Evolutionary conservation across 116 monocot genomes (phyloP).

Genomic region (Thalassia testudinum): DNA sequence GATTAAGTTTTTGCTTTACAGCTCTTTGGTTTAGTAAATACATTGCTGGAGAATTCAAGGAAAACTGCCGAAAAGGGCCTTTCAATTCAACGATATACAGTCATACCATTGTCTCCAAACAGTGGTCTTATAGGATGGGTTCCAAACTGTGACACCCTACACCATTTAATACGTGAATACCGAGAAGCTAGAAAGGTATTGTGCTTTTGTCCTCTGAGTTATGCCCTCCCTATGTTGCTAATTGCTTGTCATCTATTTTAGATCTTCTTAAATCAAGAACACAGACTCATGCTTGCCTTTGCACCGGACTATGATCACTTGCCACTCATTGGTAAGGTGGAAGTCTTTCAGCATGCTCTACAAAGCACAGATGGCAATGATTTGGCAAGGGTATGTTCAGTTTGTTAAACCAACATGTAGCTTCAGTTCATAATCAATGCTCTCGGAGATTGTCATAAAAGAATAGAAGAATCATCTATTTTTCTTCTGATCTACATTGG

Average conservation of each 20-base stretch:
- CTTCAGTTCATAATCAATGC: background rate
- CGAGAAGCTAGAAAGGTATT: slow-evolving; percentile 89
- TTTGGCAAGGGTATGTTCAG: slow-evolving; percentile 60
- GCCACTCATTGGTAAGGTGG: slow-evolving; percentile 84
- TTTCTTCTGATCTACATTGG: background rate
- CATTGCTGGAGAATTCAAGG: slow-evolving; percentile 89
- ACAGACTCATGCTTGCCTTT: slow-evolving; percentile 84
- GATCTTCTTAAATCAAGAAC: slow-evolving; percentile 95
- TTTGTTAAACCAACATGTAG: background rate
- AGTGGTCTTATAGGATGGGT: slow-evolving; percentile 99
- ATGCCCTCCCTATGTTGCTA: background rate
- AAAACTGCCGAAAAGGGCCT: slow-evolving; percentile 93
- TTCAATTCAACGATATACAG: slow-evolving; percentile 90
- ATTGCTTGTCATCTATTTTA: slow-evolving; percentile 15
- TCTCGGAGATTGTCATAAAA: too few species aligned
- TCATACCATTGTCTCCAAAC: slow-evolving; percentile 94
- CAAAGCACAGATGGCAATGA: slow-evolving; percentile 94
- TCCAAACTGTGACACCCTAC: slow-evolving; percentile 92
- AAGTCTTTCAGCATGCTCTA: slow-evolving; percentile 93
- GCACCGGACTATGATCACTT: slow-evolving; percentile 95
- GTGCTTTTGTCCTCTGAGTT: background rate
- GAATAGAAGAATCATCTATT: background rate
- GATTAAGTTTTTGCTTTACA: slow-evolving; percentile 5
- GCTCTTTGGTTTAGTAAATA: slow-evolving; percentile 97
- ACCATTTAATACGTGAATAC: slow-evolving; percentile 86